phyloP scores from a whole-genome alignment of 441 rosid genomes.

The Corymbia citriodora region DNA sequence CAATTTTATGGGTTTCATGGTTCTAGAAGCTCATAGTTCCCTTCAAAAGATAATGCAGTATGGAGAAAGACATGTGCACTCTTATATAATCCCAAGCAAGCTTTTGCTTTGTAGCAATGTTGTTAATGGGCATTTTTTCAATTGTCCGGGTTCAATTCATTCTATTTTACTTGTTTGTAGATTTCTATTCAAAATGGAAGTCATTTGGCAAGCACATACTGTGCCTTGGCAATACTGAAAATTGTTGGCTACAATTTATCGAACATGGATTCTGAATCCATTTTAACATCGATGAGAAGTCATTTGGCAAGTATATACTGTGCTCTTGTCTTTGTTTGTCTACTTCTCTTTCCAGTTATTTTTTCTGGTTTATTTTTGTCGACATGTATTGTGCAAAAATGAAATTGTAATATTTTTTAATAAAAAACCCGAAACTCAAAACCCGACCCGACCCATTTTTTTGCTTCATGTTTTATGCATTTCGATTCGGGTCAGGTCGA shows the following conservation, averaged over 20 bases:
- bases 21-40: slow-evolving; percentile 70
- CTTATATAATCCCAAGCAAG: not conserved
- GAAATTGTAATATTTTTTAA: too few relatives aligned
- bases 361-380: too few relatives aligned
- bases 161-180: slow-evolving; percentile 31
- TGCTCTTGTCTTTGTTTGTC: too few relatives aligned
- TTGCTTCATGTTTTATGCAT: too few relatives aligned
- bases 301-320: not conserved
- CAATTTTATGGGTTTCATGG: slow-evolving; percentile 84
- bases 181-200: slow-evolving; percentile 46
- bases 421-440: too few relatives aligned
- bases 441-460: too few relatives aligned
- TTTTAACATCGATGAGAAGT: slow-evolving; percentile 64
- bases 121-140: not conserved
- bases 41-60: slow-evolving; percentile 51
- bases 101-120: not conserved
- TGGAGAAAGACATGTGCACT: not conserved
- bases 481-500: too few relatives aligned
- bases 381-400: too few relatives aligned
- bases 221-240: slow-evolving; percentile 79
- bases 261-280: slow-evolving; percentile 36
- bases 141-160: not conserved
- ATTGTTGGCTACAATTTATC: slow-evolving; percentile 56
- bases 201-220: slow-evolving; percentile 88
- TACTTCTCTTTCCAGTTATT: too few relatives aligned